Evolutionary conservation across 805 yeast species (phyloP).

Genomic region (Candida boidinii): DNA sequence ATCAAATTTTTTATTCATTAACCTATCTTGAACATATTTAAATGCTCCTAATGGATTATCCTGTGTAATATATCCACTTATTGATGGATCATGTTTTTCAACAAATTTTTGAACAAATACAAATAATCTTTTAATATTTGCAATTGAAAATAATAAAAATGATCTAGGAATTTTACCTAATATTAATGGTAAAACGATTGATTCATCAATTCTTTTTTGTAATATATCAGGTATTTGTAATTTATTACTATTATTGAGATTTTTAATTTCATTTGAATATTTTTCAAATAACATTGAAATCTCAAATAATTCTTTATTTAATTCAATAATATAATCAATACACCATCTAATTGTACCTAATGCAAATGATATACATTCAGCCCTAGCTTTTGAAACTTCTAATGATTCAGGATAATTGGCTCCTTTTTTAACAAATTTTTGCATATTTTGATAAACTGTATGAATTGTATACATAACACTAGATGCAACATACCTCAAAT

Average conservation of each 20-base stretch:
- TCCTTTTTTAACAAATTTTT: conserved; percentile 48
- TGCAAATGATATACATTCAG: conserved; percentile 52
- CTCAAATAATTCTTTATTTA: conserved; percentile 65
- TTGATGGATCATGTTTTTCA: conserved; percentile 35
- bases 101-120: conserved; percentile 49
- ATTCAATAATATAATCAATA: conserved; percentile 62
- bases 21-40: conserved; percentile 15
- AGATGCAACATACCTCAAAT: conserved; percentile 63
- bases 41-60: conserved; percentile 25
- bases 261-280: too few species aligned
- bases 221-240: too few species aligned
- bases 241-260: conserved; percentile 12
- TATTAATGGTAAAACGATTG: conserved; percentile 47
- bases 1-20: not conserved
- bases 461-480: conserved; percentile 57
- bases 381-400: conserved; percentile 34
- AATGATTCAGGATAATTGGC: conserved; percentile 38
- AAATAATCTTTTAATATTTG: conserved; percentile 55
- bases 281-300: conserved; percentile 23
- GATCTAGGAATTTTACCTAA: conserved; percentile 66
- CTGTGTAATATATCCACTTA: conserved; percentile 17
- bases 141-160: conserved; percentile 55
- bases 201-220: conserved; percentile 13
- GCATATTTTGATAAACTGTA: conserved; percentile 55
- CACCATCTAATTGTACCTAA: conserved; percentile 86